phyloP scores from a whole-genome alignment of 768 basidiomycete species.

The Xerocomellus intermedius region DNA sequence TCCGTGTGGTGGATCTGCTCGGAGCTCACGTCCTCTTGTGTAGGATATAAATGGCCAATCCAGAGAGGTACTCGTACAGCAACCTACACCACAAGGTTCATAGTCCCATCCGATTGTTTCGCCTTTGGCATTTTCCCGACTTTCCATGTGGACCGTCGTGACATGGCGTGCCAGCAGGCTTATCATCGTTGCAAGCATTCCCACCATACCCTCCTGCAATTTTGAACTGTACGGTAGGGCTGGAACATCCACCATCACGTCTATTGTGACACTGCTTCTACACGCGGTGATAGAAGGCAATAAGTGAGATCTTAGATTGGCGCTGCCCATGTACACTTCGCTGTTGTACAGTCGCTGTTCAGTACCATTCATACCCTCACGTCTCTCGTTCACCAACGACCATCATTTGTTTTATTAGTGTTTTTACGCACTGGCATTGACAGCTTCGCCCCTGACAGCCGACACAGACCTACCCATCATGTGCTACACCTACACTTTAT shows the following conservation, averaged over 20 bases:
- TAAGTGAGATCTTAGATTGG: conserved; percentile 14
- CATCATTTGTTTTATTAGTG: conserved; percentile 26
- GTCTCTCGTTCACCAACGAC: conserved; percentile 18
- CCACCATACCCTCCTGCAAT: conserved; percentile 6
- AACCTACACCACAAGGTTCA: conserved; percentile 72
- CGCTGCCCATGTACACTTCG: conserved; percentile 18
- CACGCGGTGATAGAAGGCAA: conserved; percentile 10
- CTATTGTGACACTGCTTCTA: conserved; percentile 7
- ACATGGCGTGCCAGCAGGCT: conserved; percentile 9
- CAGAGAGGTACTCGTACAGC: conserved; percentile 62
- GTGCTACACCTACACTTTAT: conserved; percentile 8
- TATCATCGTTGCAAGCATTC: conserved; percentile 1
- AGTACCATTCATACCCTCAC: conserved; percentile 15
- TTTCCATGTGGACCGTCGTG: conserved; percentile 7
- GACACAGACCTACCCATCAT: conserved; percentile 9
- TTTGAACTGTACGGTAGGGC: conserved; percentile 9
- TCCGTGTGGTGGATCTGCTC: neutral
- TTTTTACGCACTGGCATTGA: conserved; percentile 19
- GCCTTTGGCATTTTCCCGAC: conserved; percentile 1
- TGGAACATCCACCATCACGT: conserved; percentile 2
- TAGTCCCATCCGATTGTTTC: conserved; percentile 21
- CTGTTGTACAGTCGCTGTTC: conserved; percentile 24
- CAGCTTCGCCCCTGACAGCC: neutral
- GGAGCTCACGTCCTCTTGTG: conserved; percentile 5
- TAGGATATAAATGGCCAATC: conserved; percentile 68